Conservation (phyloP, 176 grass and related monocot species). For the Poa pratensis region DNA sequence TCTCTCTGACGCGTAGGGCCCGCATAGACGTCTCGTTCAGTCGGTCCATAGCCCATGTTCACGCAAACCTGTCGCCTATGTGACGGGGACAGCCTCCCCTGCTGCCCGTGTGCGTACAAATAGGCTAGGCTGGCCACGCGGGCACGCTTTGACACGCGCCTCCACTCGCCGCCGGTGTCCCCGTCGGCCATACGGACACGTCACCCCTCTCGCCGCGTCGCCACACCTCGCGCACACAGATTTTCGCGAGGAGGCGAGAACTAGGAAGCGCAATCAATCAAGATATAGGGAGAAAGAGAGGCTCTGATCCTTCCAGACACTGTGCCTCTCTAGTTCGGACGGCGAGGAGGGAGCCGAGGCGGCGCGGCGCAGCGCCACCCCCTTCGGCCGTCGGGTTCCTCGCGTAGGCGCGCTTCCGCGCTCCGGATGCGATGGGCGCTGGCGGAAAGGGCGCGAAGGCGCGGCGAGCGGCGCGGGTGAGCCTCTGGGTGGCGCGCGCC, state of each 20-base stretch:
- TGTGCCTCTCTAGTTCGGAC: background rate
- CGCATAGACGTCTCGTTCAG: fast-evolving
- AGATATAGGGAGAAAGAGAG: background rate
- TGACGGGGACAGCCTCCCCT: constrained; percentile 32
- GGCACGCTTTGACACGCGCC: constrained; percentile 33
- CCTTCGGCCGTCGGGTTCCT: background rate
- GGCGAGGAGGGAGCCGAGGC: background rate
- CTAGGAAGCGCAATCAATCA: background rate
- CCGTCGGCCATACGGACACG: background rate
- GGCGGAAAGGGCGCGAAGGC: constrained; percentile 55
- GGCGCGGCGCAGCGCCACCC: background rate
- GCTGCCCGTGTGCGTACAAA: constrained; percentile 46
- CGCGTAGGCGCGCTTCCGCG: background rate
- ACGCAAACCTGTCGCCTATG: background rate
- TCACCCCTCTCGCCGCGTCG: background rate
- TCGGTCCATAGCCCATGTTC: background rate
- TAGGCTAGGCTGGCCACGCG: constrained; percentile 44
- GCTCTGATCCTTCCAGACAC: background rate
- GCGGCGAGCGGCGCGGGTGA: constrained; percentile 62
- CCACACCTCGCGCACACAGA: background rate
- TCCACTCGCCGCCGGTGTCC: constrained; percentile 41
- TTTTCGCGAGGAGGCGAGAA: background rate
- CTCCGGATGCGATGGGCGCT: constrained; percentile 45
- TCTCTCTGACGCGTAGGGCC: fast-evolving
- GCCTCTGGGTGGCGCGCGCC: constrained; percentile 72